These are phyloP conservation scores for Chlamydomonas sphaeroides DNA, from an alignment of 139 green algal genomes.

Conservation along the genomic window DNA sequence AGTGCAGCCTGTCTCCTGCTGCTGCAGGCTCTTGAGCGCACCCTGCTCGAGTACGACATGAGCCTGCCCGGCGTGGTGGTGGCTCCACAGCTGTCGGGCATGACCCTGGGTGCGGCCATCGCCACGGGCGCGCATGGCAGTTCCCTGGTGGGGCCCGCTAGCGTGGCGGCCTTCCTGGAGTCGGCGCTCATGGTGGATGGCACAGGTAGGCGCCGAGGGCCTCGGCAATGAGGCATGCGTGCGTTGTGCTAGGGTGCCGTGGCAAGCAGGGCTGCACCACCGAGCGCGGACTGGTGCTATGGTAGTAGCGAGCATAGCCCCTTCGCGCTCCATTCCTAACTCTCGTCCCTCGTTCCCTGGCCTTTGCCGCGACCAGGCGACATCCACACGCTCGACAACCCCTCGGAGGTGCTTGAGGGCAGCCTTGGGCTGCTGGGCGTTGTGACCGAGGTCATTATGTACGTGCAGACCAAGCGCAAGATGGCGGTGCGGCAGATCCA, in stretches of 20 bases:
- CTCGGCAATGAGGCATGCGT: too few relatives aligned
- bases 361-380: too few relatives aligned
- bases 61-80: conserved; percentile 45
- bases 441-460: conserved; percentile 53
- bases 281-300: too few relatives aligned
- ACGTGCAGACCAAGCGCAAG: conserved; percentile 42
- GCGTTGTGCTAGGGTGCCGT: background rate
- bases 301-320: too few relatives aligned
- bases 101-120: conserved; percentile 38
- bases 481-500: conserved; percentile 45
- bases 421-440: conserved; percentile 55
- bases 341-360: too few relatives aligned
- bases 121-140: conserved; percentile 43
- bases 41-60: conserved; percentile 40
- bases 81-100: conserved; percentile 15
- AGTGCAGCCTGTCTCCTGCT: background rate
- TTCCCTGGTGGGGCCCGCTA: conserved; percentile 45
- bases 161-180: conserved; percentile 33
- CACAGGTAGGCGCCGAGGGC: conserved; percentile 44
- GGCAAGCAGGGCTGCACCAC: too few relatives aligned
- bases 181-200: conserved; percentile 50
- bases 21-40: conserved; percentile 41
- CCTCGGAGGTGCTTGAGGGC: conserved; percentile 48
- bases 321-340: too few relatives aligned
- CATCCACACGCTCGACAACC: conserved; percentile 33